Evolutionary conservation across 257 asterid genomes (phyloP), one percentile per base, ranked within the genome.

Genomic region (Primulina eburnea): DNA sequence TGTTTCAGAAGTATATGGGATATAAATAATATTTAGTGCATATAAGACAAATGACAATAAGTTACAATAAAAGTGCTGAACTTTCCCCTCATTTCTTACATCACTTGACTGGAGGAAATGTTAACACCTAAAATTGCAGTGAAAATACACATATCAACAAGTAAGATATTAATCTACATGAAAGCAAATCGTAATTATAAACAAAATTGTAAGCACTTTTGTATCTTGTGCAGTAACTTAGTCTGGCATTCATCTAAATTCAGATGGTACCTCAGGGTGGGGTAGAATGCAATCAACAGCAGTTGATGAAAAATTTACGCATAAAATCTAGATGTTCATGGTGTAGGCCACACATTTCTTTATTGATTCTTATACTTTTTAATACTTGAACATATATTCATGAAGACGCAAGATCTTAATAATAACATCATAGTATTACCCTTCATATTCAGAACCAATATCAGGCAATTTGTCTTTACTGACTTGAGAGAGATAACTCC

Each of bases 401-500:
- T 14, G 18, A 50, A 16, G 3, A 50, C 16, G 20, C 57, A 50
- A 16, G 8, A 50, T 8, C 57, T 2, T 17, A 50, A 5, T 17
- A 14, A 43, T 43, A 43, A 43, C 55, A 50, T 50, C 21, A 14
- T 17, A 4, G 5, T 14, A 50, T 50, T 82, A 92, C 99, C 99
- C 99, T 87, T 91, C 99, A 69, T 88, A 89, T 74, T 94, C 99
- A 1, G 99, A 94, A 50, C 98, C 99, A 76, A 91, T 83, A 70
- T 94, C 99, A 28, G 99, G 99, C 73, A 94, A 82, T 71, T 92
- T 94, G 79, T 94, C 99, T 79, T 80, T 88, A 73, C 99, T 94
- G 76, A 94, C 98, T 94, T 94, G 99, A 72, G 99, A 86, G 67
- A 94, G 95, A 74, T 94, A 94, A 82, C 99, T 94, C 84, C 99